Base-by-base conservation (phyloP, 1,284 basidiomycete genomes). In the Takashimella tepidaria region DNA sequence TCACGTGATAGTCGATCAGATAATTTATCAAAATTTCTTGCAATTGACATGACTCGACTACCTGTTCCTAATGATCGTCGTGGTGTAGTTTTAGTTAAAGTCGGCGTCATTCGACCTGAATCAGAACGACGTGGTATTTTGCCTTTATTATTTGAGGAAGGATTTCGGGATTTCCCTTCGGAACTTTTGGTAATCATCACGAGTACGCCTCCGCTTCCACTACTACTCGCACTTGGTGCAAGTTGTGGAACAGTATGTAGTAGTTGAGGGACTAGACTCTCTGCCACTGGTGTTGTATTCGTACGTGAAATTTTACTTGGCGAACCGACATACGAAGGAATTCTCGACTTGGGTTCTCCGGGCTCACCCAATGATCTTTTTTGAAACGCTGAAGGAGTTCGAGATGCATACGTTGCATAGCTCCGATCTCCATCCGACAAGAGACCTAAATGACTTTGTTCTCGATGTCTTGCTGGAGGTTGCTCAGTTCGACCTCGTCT, bases 341-440 rank as follows among this genome's bases (percentile, higher is more conserved):
- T 37, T 16, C 31, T 37, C 16, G 31, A 37, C 10, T 16, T 8
- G 10, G 31, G 31, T 16, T 37, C 31, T 8, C 31, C 31, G 16
- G 31, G 31, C 31, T 16, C 31, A 37, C 31, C 31, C 31, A 37
- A 16, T 3, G 56, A 51, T 27, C 49, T 49, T 26, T 52, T 37
- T 3, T 45, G 52, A 21, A 48, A 45, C 6, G 46, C 53, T 6
- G 63, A 64, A 4, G 64, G 62, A 4, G 71, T 68, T 1, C 74
- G 59, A 0, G 74, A 69, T 5, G 90, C 84, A 63, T 90, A 91
- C n/a, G 84, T 86, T 3, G 90, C 89, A 72, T 92, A 92, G 51
- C 90, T 84, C 54, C 87, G 82, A 72, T 92, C 90, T 45, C 89
- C 89, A 69, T 93, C 91, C 2, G 90, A 92, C 0, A 82, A 78